Evolutionary conservation across 495 filamentous ascomycete species (phyloP).

Genomic region (Apiosordaria backusii): DNA sequence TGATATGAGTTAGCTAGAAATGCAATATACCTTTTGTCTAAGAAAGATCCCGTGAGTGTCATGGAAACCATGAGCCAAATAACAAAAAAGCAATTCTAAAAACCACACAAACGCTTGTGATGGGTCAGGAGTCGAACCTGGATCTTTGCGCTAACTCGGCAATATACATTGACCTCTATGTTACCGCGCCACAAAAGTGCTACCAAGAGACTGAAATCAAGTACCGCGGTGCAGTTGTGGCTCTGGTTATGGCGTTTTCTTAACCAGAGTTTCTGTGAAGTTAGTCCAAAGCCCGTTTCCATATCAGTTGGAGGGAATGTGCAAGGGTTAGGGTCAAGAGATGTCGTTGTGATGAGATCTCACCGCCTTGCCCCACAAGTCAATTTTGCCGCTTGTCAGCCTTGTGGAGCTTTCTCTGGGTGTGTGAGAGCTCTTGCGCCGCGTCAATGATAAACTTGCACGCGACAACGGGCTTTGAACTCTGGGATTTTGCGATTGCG

Average conservation of each 20-base stretch:
- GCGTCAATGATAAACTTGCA: background rate
- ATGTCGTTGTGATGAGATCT: background rate
- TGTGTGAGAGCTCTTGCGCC: background rate
- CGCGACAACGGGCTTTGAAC: background rate
- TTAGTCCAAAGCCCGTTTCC: too few species aligned
- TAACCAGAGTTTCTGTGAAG: too few species aligned
- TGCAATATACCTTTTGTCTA: background rate
- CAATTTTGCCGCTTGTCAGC: conserved; percentile 11
- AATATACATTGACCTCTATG: too few species aligned
- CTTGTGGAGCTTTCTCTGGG: conserved; percentile 14
- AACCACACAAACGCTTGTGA: too few species aligned
- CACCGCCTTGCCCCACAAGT: conserved; percentile 6
- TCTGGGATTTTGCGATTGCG: background rate
- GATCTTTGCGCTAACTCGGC: too few species aligned
- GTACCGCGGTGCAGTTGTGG: too few species aligned
- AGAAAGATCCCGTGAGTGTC: background rate
- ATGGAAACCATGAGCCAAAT: too few species aligned
- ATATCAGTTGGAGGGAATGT: background rate
- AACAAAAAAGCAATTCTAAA: too few species aligned
- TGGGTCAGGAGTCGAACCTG: too few species aligned
- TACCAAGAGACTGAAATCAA: too few species aligned
- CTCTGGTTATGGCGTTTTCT: too few species aligned
- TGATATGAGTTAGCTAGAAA: background rate
- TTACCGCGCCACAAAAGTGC: too few species aligned
- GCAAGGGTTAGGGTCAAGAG: conserved; percentile 14